phyloP scores from a whole-genome alignment of 176 grass and related monocot genomes.

The Bolboschoenus planiculmis region DNA sequence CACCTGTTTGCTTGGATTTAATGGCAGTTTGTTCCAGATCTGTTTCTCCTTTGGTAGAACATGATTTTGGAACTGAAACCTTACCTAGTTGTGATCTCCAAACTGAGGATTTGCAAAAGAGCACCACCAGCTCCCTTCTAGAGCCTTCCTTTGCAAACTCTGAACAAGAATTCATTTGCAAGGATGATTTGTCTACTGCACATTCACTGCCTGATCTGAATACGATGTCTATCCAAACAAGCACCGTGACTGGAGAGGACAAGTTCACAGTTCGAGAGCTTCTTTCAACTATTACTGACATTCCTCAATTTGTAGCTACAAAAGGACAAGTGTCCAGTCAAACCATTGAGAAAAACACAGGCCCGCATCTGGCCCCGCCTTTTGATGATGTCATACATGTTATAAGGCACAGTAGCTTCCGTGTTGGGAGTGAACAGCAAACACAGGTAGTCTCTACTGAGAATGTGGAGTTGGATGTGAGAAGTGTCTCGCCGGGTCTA shows the following conservation, averaged over 20 bases:
- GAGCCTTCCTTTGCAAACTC: conserved; percentile 38
- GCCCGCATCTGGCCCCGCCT: conserved; percentile 40
- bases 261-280: conserved; percentile 88
- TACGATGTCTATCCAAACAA: conserved; percentile 11
- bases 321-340: conserved; percentile 31
- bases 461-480: conserved; percentile 53
- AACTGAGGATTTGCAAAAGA: conserved; percentile 48
- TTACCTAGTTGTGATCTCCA: conserved; percentile 38
- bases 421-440: conserved; percentile 38
- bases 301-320: conserved; percentile 36
- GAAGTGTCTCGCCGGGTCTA: conserved; percentile 34
- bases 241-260: conserved; percentile 47
- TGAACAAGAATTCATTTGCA: conserved; percentile 51
- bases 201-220: conserved; percentile 22
- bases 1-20: conserved; percentile 22
- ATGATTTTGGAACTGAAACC: conserved; percentile 25
- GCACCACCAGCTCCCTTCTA: conserved; percentile 35
- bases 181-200: conserved; percentile 40
- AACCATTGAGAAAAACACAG: conserved; percentile 35
- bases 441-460: conserved; percentile 25
- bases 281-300: conserved; percentile 59
- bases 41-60: conserved; percentile 30
- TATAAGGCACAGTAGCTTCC: conserved; percentile 67
- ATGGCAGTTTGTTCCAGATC: conserved; percentile 23
- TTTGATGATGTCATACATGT: conserved; percentile 82